These are phyloP conservation scores for Hypoxylon sp. DNA, from an alignment of 2,329 filamentous ascomycete genomes.

Conservation along the genomic window DNA sequence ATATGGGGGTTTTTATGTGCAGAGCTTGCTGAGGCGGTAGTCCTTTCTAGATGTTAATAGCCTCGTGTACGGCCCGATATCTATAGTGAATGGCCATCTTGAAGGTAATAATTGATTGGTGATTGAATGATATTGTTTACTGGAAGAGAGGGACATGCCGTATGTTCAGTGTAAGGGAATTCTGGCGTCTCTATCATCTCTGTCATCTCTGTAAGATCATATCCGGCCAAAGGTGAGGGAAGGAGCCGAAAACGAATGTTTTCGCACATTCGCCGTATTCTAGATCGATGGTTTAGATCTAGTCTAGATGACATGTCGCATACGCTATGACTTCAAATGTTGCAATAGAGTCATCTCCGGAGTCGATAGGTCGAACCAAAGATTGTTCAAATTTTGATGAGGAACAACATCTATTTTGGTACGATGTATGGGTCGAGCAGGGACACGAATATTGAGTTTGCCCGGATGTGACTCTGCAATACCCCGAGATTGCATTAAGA, in stretches of 20 bases:
- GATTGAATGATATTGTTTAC: neutral
- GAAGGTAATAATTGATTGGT: neutral
- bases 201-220: too few relatives aligned
- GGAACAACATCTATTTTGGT: conserved; percentile 12
- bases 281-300: conserved; percentile 6
- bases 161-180: neutral
- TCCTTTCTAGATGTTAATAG: neutral
- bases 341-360: neutral
- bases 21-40: neutral
- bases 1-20: neutral
- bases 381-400: conserved; percentile 3
- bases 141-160: neutral
- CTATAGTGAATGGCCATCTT: neutral
- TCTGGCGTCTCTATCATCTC: neutral
- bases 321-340: neutral
- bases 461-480: conserved; percentile 38
- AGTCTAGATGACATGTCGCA: neutral
- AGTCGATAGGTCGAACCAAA: conserved; percentile 1
- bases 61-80: neutral
- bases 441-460: conserved; percentile 20
- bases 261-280: neutral
- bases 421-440: conserved; percentile 14
- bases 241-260: too few relatives aligned
- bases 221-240: neutral
- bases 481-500: conserved; percentile 30